These are phyloP conservation scores for Dorcoceras hygrometricum DNA, from an alignment of 257 asterid species.

Conservation along the genomic window DNA sequence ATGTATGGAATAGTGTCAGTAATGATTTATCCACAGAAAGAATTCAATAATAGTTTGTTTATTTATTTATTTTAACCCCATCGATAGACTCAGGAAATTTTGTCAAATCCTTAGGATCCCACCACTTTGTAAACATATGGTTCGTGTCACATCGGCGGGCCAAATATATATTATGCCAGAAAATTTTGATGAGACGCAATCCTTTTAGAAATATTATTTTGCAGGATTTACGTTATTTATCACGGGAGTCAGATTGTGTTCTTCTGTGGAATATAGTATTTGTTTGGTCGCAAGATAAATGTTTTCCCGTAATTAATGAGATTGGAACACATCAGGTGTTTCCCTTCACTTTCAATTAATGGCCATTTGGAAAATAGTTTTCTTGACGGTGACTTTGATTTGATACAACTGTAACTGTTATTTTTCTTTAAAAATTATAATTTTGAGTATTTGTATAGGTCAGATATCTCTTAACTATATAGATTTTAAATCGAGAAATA, in stretches of 20 bases:
- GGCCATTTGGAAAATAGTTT: not conserved
- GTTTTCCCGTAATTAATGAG: not conserved
- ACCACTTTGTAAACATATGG: conserved; percentile 25
- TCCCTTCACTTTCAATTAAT: not conserved
- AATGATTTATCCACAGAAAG: not conserved
- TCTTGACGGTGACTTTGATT: not conserved
- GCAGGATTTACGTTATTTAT: too few relatives aligned
- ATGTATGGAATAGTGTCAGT: not conserved
- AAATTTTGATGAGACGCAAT: not conserved
- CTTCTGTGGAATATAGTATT: not conserved
- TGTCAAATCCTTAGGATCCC: conserved; percentile 27
- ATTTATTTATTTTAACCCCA: not conserved
- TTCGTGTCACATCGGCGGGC: conserved; percentile 40
- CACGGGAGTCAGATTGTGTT: not conserved
- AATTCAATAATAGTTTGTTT: not conserved
- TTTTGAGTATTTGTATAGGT: too few relatives aligned
- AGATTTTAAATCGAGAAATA: too few relatives aligned
- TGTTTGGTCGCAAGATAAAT: not conserved
- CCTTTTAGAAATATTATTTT: too few relatives aligned
- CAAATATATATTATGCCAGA: conserved; percentile 15
- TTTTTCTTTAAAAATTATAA: too few relatives aligned
- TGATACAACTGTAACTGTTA: not conserved
- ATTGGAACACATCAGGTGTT: not conserved
- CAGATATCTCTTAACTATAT: too few relatives aligned
- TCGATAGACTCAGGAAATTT: not conserved